These are phyloP conservation scores for Talaromyces wortmannii DNA, from an alignment of 495 filamentous ascomycete genomes.

Conservation along the genomic window DNA sequence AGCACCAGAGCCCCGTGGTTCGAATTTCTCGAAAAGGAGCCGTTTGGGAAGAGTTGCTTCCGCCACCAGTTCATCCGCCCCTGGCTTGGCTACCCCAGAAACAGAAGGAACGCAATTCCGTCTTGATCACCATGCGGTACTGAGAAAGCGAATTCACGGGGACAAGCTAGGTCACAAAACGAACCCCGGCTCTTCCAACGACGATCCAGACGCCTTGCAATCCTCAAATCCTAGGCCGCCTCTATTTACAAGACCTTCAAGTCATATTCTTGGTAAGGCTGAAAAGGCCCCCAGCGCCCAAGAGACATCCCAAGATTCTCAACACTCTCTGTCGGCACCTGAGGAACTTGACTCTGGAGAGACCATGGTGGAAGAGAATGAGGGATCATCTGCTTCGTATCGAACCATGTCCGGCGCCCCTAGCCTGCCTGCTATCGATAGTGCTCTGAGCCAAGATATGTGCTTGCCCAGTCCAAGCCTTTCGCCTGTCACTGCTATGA, in stretches of 20 bases:
- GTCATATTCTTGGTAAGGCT: neutral
- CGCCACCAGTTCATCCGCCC: constrained; percentile 18
- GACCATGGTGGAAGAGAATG: constrained; percentile 7
- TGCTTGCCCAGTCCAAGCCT: constrained; percentile 92
- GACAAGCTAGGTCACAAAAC: constrained; percentile 10
- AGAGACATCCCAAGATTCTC: neutral
- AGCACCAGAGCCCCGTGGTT: constrained; percentile 23
- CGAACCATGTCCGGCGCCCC: constrained; percentile 16
- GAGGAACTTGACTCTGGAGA: neutral
- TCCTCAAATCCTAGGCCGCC: constrained; percentile 2
- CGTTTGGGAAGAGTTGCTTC: constrained; percentile 9
- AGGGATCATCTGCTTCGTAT: neutral
- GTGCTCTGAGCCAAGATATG: constrained; percentile 71
- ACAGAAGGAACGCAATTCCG: constrained; percentile 26
- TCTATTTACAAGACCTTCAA: neutral
- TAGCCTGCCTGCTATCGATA: constrained; percentile 36
- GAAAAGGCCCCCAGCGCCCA: constrained; percentile 6
- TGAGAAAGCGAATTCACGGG: constrained; percentile 29
- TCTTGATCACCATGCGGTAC: constrained; percentile 17
- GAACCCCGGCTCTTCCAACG: constrained; percentile 19
- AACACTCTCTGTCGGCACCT: neutral
- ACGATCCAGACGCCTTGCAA: constrained; percentile 17
- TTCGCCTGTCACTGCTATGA: constrained; percentile 82
- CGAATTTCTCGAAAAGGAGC: constrained; percentile 13
- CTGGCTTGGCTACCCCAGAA: constrained; percentile 38